These are phyloP conservation scores for Castanea mollissima DNA, from an alignment of 306 rosid species.

Conservation along the genomic window DNA sequence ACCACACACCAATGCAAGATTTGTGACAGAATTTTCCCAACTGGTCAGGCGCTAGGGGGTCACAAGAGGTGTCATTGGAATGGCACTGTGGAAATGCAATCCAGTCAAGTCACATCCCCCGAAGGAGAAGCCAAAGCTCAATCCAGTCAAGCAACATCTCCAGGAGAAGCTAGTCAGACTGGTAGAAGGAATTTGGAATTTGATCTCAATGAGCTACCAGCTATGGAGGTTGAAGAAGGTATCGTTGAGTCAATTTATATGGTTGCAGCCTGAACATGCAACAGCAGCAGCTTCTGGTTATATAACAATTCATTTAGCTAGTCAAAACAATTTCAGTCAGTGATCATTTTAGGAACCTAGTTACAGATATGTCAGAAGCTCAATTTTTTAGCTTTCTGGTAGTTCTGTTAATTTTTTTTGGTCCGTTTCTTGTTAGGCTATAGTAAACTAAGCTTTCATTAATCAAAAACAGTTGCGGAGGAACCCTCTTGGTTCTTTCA, in stretches of 20 bases:
- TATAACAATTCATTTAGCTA: slow-evolving; percentile 14
- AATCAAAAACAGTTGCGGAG: not conserved
- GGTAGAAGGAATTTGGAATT: slow-evolving; percentile 12
- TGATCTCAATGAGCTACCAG: slow-evolving; percentile 53
- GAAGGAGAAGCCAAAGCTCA: not conserved
- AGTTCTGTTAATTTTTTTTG: not conserved
- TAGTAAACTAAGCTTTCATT: not conserved
- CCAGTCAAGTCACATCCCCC: not conserved
- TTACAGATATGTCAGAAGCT: not conserved
- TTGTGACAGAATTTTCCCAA: slow-evolving; percentile 16
- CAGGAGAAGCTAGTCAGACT: slow-evolving; percentile 1
- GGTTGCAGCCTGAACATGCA: not conserved
- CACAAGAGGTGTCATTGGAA: slow-evolving; percentile 28
- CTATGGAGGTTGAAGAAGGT: slow-evolving; percentile 31
- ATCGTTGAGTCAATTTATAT: not conserved
- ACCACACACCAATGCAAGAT: not conserved
- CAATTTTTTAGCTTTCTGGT: not conserved
- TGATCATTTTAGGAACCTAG: not conserved
- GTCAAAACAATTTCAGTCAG: not conserved
- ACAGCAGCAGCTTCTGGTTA: not conserved
- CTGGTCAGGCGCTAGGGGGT: slow-evolving; percentile 26
- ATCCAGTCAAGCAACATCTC: not conserved
- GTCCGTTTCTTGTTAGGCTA: not conserved
- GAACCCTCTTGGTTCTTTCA: slow-evolving; percentile 9
- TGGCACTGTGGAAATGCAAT: slow-evolving; percentile 8